Evolutionary conservation across 2,329 filamentous ascomycete species (phyloP).

Genomic region (Rhynchosporium graminicola): DNA sequence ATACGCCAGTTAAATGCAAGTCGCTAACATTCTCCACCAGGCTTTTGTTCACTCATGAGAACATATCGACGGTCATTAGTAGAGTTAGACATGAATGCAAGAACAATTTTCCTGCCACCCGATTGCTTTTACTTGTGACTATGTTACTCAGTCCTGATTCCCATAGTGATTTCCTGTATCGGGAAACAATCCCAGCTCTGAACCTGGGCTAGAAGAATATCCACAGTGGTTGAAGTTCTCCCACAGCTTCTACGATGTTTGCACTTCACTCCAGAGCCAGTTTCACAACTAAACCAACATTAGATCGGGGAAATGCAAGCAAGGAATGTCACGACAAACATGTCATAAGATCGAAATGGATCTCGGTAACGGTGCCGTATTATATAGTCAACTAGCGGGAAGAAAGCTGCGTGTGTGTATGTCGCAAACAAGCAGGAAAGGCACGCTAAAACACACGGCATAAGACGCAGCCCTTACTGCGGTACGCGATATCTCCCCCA

Average conservation of each 20-base stretch:
- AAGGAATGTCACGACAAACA: not conserved
- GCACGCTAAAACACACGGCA: conserved; percentile 26
- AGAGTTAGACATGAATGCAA: not conserved
- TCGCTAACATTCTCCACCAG: not conserved
- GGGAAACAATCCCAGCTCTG: too few relatives aligned
- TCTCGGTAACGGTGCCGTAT: conserved; percentile 4
- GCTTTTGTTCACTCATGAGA: not conserved
- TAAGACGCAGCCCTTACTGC: not conserved
- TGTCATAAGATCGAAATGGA: not conserved
- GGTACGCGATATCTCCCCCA: not conserved
- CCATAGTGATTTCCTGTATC: too few relatives aligned
- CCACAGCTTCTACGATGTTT: too few relatives aligned
- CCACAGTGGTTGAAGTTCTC: too few relatives aligned
- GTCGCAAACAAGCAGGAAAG: not conserved
- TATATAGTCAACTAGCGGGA: conserved; percentile 12
- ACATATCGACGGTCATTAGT: not conserved
- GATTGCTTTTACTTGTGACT: too few relatives aligned
- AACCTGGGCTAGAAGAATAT: too few relatives aligned
- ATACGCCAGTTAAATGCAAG: too few relatives aligned
- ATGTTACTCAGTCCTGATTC: too few relatives aligned
- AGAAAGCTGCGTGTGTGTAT: conserved; percentile 11
- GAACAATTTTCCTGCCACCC: too few relatives aligned
- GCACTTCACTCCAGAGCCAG: too few relatives aligned
- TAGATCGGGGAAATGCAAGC: too few relatives aligned
- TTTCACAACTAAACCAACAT: too few relatives aligned